Evolutionary conservation across 805 yeast genomes (phyloP).

Genomic region (Dipodascus geniculatus): DNA sequence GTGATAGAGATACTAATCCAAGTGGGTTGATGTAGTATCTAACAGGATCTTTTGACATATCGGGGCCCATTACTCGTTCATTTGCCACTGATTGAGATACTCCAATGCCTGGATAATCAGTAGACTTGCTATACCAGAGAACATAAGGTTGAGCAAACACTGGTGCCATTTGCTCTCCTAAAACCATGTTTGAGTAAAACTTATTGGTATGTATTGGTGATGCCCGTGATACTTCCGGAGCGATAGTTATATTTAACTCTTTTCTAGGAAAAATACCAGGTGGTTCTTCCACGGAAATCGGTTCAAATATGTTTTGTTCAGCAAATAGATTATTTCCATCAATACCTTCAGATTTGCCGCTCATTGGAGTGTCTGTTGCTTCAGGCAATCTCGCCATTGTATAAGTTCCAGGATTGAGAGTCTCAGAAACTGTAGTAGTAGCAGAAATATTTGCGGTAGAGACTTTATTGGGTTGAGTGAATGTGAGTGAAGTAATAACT

Average conservation of each 20-base stretch:
- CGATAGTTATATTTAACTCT: slow-evolving; percentile 34
- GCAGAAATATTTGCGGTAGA: slow-evolving; percentile 6
- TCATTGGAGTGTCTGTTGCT: slow-evolving; percentile 3
- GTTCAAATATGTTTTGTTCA: slow-evolving; percentile 35
- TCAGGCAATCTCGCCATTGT: slow-evolving; percentile 12
- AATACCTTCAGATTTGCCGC: background rate
- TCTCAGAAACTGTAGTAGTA: slow-evolving; percentile 6
- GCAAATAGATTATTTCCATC: slow-evolving; percentile 15
- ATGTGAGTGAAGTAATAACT: slow-evolving; percentile 8
- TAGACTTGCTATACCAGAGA: slow-evolving; percentile 39
- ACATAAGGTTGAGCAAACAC: slow-evolving; percentile 60
- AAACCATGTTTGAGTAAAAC: slow-evolving; percentile 55
- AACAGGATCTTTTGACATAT: slow-evolving; percentile 29
- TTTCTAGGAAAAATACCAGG: slow-evolving; percentile 35
- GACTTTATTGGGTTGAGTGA: slow-evolving; percentile 8
- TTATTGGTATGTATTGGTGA: slow-evolving; percentile 57
- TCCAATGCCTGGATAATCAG: slow-evolving; percentile 43
- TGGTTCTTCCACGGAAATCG: slow-evolving; percentile 36
- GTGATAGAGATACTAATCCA: slow-evolving; percentile 40
- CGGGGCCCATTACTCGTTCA: slow-evolving; percentile 36
- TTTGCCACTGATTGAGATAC: slow-evolving; percentile 42
- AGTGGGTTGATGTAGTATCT: slow-evolving; percentile 46
- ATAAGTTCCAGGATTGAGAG: slow-evolving; percentile 7
- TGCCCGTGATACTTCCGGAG: slow-evolving; percentile 17
- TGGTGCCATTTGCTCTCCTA: slow-evolving; percentile 41